A percentile compares a stretch with the other conserved stretches of the same genome.
These are phyloP conservation scores for Curvularia eragrostidis DNA, from an alignment of 2,329 filamentous ascomycete species.

Conservation along the genomic window DNA sequence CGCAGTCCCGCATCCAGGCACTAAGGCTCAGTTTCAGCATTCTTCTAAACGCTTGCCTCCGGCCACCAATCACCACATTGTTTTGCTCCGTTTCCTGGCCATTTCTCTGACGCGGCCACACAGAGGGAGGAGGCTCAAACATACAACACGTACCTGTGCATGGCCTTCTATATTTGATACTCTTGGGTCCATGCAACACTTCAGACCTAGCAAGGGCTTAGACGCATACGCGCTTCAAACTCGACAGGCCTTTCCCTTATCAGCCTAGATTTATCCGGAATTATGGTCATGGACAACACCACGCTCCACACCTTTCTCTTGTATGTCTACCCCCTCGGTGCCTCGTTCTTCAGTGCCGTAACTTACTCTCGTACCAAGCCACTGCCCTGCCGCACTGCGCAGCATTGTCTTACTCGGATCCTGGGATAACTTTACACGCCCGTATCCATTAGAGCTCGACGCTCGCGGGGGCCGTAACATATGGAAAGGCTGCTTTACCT, in stretches of 20 bases:
- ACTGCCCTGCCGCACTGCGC: slow-evolving; percentile 56
- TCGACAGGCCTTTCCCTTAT: slow-evolving; percentile 37
- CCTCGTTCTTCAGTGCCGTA: slow-evolving; percentile 23
- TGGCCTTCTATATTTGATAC: slow-evolving; percentile 44
- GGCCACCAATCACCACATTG: slow-evolving; percentile 31
- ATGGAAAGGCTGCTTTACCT: slow-evolving; percentile 88
- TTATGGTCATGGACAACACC: slow-evolving; percentile 53
- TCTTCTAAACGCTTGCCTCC: slow-evolving; percentile 28
- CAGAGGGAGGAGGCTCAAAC: slow-evolving; percentile 34
- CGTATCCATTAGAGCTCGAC: slow-evolving; percentile 84
- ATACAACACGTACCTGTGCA: slow-evolving; percentile 30
- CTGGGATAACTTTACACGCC: slow-evolving; percentile 89
- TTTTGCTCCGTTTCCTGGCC: slow-evolving; percentile 20
- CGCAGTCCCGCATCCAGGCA: slow-evolving; percentile 32
- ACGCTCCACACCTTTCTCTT: slow-evolving; percentile 70
- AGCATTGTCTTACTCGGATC: slow-evolving; percentile 85
- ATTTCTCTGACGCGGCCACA: slow-evolving; percentile 29
- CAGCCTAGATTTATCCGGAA: slow-evolving; percentile 35
- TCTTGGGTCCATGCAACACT: slow-evolving; percentile 25
- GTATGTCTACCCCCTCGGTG: slow-evolving; percentile 40
- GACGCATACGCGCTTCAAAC: slow-evolving; percentile 37
- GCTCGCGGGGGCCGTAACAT: slow-evolving; percentile 73
- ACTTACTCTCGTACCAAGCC: slow-evolving; percentile 39
- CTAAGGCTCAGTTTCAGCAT: slow-evolving; percentile 39
- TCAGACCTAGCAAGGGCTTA: slow-evolving; percentile 29